A percentile compares a stretch with the other conserved stretches of the same genome.
These are phyloP conservation scores for Tuber borchii DNA, from an alignment of 495 filamentous ascomycete species.

Conservation along the genomic window DNA sequence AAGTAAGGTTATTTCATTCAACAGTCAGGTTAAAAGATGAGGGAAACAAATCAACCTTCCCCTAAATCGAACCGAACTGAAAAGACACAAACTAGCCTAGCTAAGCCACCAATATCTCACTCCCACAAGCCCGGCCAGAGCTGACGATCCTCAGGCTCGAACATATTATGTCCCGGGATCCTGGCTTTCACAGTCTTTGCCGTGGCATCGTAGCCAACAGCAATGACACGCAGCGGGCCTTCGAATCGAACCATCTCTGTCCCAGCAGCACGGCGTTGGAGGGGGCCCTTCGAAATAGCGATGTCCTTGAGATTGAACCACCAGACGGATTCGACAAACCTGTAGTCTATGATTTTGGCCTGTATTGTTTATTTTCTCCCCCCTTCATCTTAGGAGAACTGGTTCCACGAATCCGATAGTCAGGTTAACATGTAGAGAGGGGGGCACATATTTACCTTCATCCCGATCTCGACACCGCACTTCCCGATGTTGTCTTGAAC, in stretches of 20 bases:
- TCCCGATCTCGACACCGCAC: neutral
- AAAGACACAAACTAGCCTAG: neutral
- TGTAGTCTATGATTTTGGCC: neutral
- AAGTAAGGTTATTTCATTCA: neutral
- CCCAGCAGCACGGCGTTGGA: neutral
- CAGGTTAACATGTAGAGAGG: neutral
- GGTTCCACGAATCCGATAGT: neutral
- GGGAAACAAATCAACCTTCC: neutral
- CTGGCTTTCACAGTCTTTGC: neutral
- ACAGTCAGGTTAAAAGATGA: neutral
- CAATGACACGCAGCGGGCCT: neutral
- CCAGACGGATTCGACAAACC: neutral
- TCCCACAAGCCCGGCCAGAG: neutral
- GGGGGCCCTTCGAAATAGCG: neutral
- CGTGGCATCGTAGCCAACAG: neutral
- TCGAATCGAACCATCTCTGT: neutral
- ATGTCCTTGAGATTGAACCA: slow-evolving; percentile 2
- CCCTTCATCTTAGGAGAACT: neutral
- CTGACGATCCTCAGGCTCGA: neutral
- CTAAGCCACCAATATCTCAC: neutral
- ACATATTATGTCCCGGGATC: neutral
- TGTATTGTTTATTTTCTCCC: neutral
- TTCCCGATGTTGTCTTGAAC: neutral
- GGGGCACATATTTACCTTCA: neutral
- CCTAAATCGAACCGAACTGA: neutral